These are phyloP conservation scores for Globisporangium viniferum DNA, from an alignment of 352 stramenopile genomes.

Conservation along the genomic window DNA sequence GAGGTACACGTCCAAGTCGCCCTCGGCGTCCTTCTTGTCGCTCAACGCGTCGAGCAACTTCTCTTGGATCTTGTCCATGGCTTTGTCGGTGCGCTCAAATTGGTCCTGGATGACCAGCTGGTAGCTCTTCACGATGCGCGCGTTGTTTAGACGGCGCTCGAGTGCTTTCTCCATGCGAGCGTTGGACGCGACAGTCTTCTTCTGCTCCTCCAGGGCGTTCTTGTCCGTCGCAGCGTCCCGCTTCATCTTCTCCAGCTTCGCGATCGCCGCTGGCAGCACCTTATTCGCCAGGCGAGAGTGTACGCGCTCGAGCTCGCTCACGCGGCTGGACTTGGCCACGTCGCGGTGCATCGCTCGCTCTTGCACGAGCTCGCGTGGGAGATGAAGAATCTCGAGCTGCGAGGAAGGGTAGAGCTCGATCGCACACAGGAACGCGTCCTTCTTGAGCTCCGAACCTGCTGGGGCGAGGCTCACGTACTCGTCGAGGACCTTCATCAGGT, in stretches of 20 bases:
- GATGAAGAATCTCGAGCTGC: slow-evolving; percentile 48
- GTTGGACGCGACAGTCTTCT: slow-evolving; percentile 21
- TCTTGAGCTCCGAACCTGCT: slow-evolving; percentile 17
- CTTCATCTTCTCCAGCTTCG: slow-evolving; percentile 13
- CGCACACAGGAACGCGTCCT: slow-evolving; percentile 39
- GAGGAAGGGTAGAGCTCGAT: slow-evolving; percentile 57
- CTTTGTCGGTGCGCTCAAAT: slow-evolving; percentile 42
- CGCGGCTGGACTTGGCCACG: slow-evolving; percentile 38
- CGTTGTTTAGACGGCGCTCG: slow-evolving; percentile 36
- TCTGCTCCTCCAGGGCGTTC: slow-evolving; percentile 18
- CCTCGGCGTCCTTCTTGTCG: slow-evolving; percentile 23
- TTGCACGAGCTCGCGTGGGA: slow-evolving; percentile 38
- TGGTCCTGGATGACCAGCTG: slow-evolving; percentile 49
- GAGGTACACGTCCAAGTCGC: slow-evolving; percentile 49
- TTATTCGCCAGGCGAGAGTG: slow-evolving; percentile 21
- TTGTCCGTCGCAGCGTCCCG: slow-evolving; percentile 20
- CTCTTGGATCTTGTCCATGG: slow-evolving; percentile 40
- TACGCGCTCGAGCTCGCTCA: slow-evolving; percentile 42
- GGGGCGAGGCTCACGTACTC: slow-evolving; percentile 47
- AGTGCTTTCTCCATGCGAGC: slow-evolving; percentile 33
- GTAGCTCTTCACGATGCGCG: slow-evolving; percentile 38
- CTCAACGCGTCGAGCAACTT: slow-evolving; percentile 33
- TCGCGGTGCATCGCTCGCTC: slow-evolving; percentile 35
- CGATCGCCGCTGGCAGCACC: slow-evolving; percentile 7
- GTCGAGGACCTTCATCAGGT: slow-evolving; percentile 51